Base-by-base conservation (phyloP, 306 rosid species). In the Inga oerstediana region DNA sequence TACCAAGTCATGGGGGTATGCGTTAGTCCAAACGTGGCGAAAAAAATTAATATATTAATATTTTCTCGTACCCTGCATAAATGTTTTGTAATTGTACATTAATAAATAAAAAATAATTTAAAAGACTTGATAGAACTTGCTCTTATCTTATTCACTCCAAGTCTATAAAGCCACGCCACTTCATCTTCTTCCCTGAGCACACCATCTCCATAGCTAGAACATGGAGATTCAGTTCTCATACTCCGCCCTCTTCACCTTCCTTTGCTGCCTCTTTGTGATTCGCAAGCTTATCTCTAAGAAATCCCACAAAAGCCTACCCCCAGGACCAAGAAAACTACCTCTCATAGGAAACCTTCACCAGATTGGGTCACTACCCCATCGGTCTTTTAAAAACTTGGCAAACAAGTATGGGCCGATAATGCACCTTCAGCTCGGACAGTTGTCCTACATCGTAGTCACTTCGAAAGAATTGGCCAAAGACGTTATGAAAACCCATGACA, bases 271-370 rank as follows among this genome's bases (percentile, higher is more conserved):
- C 68, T 35, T 62, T 12, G 7, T 27, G 4, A 62, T 62, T 0
- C 15, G 1, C 8, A 62, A 62, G 68, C 35, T 39, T 62, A 3
- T 62, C 37, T 62, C 68, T 35, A 62, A 16, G 13, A 24, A 62
- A 62, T 7, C 5, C 67, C 4, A 35, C 1, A 24, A 27, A 22
- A 62, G 4, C 8, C 13, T 27, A 22, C 68, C 68, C 27, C 37
- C 68, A 24, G 68, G 37, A 2, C 68, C 68, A 4, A 35, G 19
- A 16, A 62, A 10, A 3, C 27, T 62, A 11, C 68, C 68, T 27
- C 12, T 62, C 19, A 62, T 62, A 6, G 68, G 68, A 62, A 62
- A 62, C 68, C 68, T 62, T 62, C 68, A 62, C 37, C 68, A 62
- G 27, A 17, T 62, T 62, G 19, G 2, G 1, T 62, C 37, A 3